Percentiles rank a stretch among this genome's conserved stretches.
phyloP scores from a whole-genome alignment of 2,329 filamentous ascomycete genomes.

The Ramichloridium luteum region DNA sequence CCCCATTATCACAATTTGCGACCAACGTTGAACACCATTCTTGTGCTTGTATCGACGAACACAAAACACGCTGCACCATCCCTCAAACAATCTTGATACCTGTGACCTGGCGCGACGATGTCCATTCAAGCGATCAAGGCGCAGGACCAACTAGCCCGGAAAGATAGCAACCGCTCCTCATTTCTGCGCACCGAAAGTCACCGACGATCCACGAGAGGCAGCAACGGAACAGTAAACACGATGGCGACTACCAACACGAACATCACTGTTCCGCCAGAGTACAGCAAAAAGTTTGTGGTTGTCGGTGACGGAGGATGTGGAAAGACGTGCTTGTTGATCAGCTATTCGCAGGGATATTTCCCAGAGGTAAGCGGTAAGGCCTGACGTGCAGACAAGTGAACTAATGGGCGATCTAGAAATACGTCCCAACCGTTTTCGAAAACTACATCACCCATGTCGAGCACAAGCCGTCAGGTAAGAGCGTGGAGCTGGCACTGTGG shows the following conservation, averaged over 20 bases:
- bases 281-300: conserved; percentile 98
- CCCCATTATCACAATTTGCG: too few relatives aligned
- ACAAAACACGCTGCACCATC: too few relatives aligned
- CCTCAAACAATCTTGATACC: too few relatives aligned
- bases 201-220: conserved; percentile 40
- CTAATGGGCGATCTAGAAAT: conserved; percentile 58
- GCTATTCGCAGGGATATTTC: conserved; percentile 97
- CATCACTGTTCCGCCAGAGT: conserved; percentile 79
- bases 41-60: too few relatives aligned
- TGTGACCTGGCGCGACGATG: too few relatives aligned
- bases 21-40: too few relatives aligned
- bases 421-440: conserved; percentile 96
- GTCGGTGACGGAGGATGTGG: conserved; percentile 96
- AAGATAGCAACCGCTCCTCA: conserved; percentile 32
- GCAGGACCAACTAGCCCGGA: conserved; percentile 46
- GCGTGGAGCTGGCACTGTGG: conserved; percentile 92
- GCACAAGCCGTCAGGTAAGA: conserved; percentile 79
- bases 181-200: conserved; percentile 24
- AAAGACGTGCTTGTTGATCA: conserved; percentile 97
- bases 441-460: conserved; percentile 98
- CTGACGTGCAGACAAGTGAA: not conserved
- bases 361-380: conserved; percentile 60
- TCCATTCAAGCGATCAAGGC: conserved; percentile 25
- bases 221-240: conserved; percentile 83
- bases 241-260: conserved; percentile 64